Conservation (phyloP, 768 basidiomycete genomes). For the Collybia sordida region DNA sequence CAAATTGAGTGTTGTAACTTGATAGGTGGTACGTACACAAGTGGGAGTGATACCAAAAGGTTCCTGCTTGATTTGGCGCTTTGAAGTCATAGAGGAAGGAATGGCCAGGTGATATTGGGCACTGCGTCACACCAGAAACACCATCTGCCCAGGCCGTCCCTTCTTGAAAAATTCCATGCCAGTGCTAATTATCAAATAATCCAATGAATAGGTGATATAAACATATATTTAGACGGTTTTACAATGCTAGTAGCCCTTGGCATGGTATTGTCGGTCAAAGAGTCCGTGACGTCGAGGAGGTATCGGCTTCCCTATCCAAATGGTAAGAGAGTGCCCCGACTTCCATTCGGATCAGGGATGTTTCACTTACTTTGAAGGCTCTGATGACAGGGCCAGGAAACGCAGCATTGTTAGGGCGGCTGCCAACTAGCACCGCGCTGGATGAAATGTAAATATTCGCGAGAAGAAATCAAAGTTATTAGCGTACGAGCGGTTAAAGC, state of each 20-base stretch:
- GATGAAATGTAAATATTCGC: not conserved
- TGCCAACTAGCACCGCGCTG: conserved; percentile 24
- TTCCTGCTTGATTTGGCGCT: conserved; percentile 24
- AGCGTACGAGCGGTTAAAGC: conserved; percentile 33
- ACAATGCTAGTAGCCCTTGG: conserved; percentile 29
- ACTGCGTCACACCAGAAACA: conserved; percentile 40
- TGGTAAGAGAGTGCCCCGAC: not conserved
- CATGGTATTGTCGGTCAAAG: conserved; percentile 37
- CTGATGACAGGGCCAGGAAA: conserved; percentile 26
- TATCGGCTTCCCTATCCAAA: conserved; percentile 31
- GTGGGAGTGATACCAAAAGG: conserved; percentile 39
- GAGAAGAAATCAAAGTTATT: not conserved
- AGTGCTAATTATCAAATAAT: conserved; percentile 33
- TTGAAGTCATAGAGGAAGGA: conserved; percentile 44
- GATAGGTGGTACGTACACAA: conserved; percentile 24
- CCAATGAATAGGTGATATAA: conserved; percentile 6
- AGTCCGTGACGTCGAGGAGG: conserved; percentile 43
- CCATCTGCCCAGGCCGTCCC: conserved; percentile 47
- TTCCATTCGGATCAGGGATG: not conserved
- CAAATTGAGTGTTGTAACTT: not conserved
- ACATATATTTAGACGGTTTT: conserved; percentile 7
- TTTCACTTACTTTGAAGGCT: conserved; percentile 16
- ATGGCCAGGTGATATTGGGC: conserved; percentile 41
- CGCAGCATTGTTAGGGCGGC: conserved; percentile 7
- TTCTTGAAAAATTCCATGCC: conserved; percentile 51